phyloP scores from a whole-genome alignment of 257 asterid species.

The Vinca minor region DNA sequence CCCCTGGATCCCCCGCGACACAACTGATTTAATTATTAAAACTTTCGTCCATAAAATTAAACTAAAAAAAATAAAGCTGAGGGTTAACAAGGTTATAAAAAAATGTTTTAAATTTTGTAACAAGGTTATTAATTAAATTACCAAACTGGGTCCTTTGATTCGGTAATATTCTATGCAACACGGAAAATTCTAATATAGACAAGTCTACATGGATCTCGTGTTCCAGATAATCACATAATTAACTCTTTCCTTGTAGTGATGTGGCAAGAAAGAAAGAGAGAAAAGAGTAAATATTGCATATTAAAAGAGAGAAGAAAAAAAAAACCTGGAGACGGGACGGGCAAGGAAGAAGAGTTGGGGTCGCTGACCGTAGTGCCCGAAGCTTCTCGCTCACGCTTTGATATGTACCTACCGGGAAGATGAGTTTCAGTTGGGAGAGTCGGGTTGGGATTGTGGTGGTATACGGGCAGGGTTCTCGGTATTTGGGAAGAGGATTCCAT shows the following conservation, averaged over 20 bases:
- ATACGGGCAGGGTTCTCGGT: constrained; percentile 8
- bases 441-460: constrained; percentile 10
- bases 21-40: too few species aligned
- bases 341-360: constrained; percentile 10
- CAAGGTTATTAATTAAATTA: too few species aligned
- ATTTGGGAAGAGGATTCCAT: constrained; percentile 8
- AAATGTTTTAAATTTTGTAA: too few species aligned
- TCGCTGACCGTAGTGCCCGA: constrained; percentile 16
- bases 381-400: constrained; percentile 73
- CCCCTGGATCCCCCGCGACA: too few species aligned
- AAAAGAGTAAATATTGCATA: not conserved
- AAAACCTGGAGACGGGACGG: constrained; percentile 35
- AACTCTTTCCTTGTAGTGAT: not conserved
- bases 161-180: too few species aligned
- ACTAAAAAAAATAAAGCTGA: too few species aligned
- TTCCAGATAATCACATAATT: too few species aligned
- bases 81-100: too few species aligned
- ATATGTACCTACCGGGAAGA: constrained; percentile 66
- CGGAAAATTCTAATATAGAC: too few species aligned
- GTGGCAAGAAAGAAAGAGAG: not conserved
- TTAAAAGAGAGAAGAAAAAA: not conserved
- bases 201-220: too few species aligned
- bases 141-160: too few species aligned
- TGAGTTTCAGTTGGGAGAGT: constrained; percentile 32
- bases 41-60: too few species aligned